Evolutionary conservation across 306 rosid species (phyloP), one percentile per base, ranked within the genome.

Genomic region (Fagus crenata): DNA sequence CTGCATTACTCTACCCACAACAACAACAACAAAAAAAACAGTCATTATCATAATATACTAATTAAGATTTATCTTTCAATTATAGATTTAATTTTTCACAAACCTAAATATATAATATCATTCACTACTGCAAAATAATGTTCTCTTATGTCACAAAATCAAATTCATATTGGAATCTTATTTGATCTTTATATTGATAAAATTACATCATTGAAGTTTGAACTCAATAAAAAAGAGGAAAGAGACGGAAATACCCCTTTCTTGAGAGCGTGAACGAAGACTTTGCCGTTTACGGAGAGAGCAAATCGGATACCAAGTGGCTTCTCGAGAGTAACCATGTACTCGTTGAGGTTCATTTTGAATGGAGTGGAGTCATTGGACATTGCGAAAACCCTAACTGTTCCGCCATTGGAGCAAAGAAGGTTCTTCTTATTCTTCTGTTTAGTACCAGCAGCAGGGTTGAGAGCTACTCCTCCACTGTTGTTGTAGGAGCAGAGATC

Each of bases 241-340:
- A 51, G 32, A 2, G 41, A 31, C 39, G 63, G 14, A 11, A 81
- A 18, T 87, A 92, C 98, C 90, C 98, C 97, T 89, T 84, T 94
- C 83, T 91, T 81, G 39, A 94, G 90, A 39, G 95, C 86, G 59
- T 94, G 96, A 55, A 94, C 95, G 64, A 94, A 88, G 84, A 92
- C 87, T 82, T 79, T 89, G n/a, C 96, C 97, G 53, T 94, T 89
- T 13, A 84, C 78, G 3, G 95, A 87, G 77, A 94, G 89, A 31
- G 95, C 97, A 80, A 94, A 94, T 5, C 95, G 95, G 54, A 94
- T 89, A 4, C 98, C 98, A 5, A 94, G 88, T 13, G 96, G 98
- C 63, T 88, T 92, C 33, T 92, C 91, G 4, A 94, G 96, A 77
- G 95, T 92, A 68, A 94, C 95, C 79, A 94, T 83, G 81, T 92